A percentile compares a stretch with the other conserved stretches of the same genome.
Conservation (phyloP, 306 rosid species). For the Fragaria vesca region DNA sequence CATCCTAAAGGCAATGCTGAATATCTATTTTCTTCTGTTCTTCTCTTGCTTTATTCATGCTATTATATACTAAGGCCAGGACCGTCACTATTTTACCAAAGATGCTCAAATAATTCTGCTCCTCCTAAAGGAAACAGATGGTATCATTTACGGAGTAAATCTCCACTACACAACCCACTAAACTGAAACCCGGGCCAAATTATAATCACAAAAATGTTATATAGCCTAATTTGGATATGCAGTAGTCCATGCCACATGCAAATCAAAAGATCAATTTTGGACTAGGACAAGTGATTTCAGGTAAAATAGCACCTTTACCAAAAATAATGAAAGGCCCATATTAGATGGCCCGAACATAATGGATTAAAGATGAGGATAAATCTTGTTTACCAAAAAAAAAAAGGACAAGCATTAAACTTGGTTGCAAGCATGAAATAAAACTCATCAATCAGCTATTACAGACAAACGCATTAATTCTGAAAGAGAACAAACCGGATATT, state of each 20-base stretch:
- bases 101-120: background rate
- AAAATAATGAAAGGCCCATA: background rate
- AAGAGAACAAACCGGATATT: constrained; percentile 71
- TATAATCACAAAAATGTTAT: background rate
- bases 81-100: background rate
- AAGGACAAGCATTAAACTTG: background rate
- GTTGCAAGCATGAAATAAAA: background rate
- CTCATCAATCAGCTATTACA: background rate
- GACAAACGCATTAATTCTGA: background rate
- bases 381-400: background rate
- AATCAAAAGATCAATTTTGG: background rate
- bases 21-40: background rate
- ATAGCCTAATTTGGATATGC: background rate
- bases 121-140: background rate
- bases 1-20: background rate
- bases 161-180: background rate
- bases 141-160: background rate
- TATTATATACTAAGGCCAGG: background rate
- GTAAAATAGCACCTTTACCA: background rate
- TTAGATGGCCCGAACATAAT: background rate
- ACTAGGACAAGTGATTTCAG: constrained; percentile 3
- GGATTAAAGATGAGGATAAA: background rate
- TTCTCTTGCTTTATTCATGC: background rate
- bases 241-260: background rate
- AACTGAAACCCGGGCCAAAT: background rate